These are phyloP conservation scores for Eucalyptus curtisii DNA, from an alignment of 345 rosid species.

Conservation along the genomic window DNA sequence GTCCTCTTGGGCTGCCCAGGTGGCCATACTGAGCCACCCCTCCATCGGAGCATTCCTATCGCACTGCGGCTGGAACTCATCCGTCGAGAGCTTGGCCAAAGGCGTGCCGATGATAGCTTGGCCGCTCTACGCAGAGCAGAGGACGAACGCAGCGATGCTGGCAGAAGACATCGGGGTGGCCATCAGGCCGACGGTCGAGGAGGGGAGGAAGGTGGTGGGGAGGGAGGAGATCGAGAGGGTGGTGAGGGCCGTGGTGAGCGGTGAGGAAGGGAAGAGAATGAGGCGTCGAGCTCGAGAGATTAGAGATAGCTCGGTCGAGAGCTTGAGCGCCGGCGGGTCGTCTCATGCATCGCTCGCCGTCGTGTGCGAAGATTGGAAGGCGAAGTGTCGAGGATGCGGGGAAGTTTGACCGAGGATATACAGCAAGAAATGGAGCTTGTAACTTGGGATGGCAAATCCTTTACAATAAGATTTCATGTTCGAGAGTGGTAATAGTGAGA, in stretches of 20 bases:
- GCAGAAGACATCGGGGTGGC: constrained; percentile 33
- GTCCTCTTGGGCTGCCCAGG: constrained; percentile 22
- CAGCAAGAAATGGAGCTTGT: neutral
- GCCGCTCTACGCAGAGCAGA: constrained; percentile 43
- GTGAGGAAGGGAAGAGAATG: constrained; percentile 8
- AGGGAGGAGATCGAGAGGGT: constrained; percentile 17
- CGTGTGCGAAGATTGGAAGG: neutral
- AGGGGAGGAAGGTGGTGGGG: constrained; percentile 1
- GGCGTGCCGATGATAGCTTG: constrained; percentile 42
- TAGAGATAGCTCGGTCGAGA: constrained; percentile 8
- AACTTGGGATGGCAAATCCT: neutral
- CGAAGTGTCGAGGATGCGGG: neutral
- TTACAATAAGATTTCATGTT: neutral
- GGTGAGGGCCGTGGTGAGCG: constrained; percentile 20
- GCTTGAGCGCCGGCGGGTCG: constrained; percentile 2
- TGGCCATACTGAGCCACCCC: constrained; percentile 18
- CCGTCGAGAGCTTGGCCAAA: constrained; percentile 16
- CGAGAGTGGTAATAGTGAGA: neutral
- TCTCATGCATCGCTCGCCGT: constrained; percentile 1
- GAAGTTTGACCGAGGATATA: neutral
- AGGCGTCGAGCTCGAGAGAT: constrained; percentile 8
- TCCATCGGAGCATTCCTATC: constrained; percentile 28
- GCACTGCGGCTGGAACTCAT: constrained; percentile 48
- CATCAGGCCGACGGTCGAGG: neutral
- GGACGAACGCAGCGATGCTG: constrained; percentile 22